These are phyloP conservation scores for Claviceps capensis DNA, from an alignment of 2,329 filamentous ascomycete genomes.

Conservation along the genomic window DNA sequence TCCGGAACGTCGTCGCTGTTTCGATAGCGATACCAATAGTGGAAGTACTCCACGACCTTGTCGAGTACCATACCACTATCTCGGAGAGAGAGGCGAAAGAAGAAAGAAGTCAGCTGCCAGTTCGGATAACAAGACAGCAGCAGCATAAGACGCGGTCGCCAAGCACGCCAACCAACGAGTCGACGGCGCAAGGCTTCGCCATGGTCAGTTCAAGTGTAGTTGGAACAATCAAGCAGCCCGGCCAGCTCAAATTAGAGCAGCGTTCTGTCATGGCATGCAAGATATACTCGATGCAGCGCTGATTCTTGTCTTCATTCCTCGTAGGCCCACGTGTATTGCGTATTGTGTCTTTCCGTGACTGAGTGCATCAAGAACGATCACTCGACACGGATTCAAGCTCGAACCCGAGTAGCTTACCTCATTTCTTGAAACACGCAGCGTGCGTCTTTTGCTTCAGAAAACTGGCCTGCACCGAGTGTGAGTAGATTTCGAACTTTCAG, in stretches of 20 bases:
- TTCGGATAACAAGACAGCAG: conserved; percentile 1
- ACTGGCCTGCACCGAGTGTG: conserved; percentile 35
- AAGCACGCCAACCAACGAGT: conserved; percentile 2
- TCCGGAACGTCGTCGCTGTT: conserved; percentile 61
- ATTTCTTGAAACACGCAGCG: conserved; percentile 59
- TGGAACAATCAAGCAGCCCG: conserved; percentile 34
- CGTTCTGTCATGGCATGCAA: conserved; percentile 28
- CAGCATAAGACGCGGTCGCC: background rate
- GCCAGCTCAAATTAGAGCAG: conserved; percentile 11
- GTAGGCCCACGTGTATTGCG: background rate
- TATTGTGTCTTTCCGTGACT: background rate
- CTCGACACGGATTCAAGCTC: background rate
- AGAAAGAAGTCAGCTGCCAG: conserved; percentile 5
- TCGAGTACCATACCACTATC: conserved; percentile 58
- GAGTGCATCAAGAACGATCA: background rate
- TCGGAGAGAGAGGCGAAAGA: conserved; percentile 1
- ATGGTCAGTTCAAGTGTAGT: conserved; percentile 54
- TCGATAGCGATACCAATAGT: conserved; percentile 65
- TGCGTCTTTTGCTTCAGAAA: conserved; percentile 49
- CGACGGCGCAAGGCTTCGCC: background rate
- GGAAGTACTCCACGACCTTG: conserved; percentile 72
- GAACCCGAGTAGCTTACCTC: conserved; percentile 39
- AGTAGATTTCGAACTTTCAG: conserved; percentile 4
- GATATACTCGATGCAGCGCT: conserved; percentile 23
- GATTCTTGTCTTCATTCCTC: conserved; percentile 24